Conservation (phyloP, 768 basidiomycete genomes). For the Leccinum ochraceum region DNA sequence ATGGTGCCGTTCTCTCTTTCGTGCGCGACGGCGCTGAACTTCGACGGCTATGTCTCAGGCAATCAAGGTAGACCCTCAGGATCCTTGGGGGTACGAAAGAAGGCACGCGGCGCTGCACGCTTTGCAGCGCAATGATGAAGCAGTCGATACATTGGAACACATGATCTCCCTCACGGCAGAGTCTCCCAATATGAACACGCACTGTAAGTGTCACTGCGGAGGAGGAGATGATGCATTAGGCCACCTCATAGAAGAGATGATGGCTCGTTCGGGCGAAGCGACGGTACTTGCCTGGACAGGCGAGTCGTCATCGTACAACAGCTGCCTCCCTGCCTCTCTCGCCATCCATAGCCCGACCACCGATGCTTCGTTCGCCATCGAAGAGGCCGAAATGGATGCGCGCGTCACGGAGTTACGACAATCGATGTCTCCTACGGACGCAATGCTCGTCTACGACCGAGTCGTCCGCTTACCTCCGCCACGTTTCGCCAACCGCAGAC, state of each 20-base stretch:
- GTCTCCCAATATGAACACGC: not conserved
- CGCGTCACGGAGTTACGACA: not conserved
- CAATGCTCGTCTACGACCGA: not conserved
- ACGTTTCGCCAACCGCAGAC: slow-evolving; percentile 4
- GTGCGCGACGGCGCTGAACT: not conserved
- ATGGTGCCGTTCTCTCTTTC: not conserved
- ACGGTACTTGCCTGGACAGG: slow-evolving; percentile 16
- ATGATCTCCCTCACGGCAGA: slow-evolving; percentile 3
- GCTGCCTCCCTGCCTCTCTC: slow-evolving; percentile 13
- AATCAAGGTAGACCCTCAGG: not conserved
- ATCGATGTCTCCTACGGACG: not conserved
- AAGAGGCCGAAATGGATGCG: not conserved
- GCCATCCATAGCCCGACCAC: not conserved
- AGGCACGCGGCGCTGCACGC: slow-evolving; percentile 6
- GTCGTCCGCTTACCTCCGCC: not conserved
- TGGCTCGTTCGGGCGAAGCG: slow-evolving; percentile 9
- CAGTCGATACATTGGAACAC: not conserved
- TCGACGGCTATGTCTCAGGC: not conserved
- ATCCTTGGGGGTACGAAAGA: slow-evolving; percentile 3
- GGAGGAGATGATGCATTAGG: slow-evolving; percentile 8
- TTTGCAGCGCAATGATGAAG: slow-evolving; percentile 2
- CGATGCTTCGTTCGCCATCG: too few relatives aligned
- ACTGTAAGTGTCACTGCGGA: slow-evolving; percentile 12
- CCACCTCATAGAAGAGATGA: slow-evolving; percentile 15
- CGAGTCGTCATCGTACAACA: slow-evolving; percentile 14